Evolutionary conservation across 2,329 filamentous ascomycete genomes (phyloP).

Genomic region (Ascosphaera acerosa): DNA sequence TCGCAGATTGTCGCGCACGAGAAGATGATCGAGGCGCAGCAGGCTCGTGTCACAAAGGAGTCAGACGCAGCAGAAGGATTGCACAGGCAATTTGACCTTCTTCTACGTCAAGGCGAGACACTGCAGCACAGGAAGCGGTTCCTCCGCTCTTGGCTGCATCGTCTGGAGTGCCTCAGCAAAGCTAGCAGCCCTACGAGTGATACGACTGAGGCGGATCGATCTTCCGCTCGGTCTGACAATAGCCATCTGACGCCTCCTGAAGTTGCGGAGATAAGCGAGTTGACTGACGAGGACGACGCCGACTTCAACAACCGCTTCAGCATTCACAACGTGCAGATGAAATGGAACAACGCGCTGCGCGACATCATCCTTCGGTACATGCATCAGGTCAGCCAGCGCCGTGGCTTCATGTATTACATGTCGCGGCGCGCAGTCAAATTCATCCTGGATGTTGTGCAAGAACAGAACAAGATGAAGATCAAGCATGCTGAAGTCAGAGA

Average conservation of each 20-base stretch:
- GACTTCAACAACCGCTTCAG: constrained; percentile 98
- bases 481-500: constrained; percentile 14
- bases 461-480: constrained; percentile 52
- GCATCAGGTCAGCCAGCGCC: constrained; percentile 84
- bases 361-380: constrained; percentile 96
- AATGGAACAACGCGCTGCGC: constrained; percentile 90
- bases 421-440: constrained; percentile 91
- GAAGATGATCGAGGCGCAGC: constrained; percentile 46
- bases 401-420: constrained; percentile 94
- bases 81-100: constrained; percentile 22
- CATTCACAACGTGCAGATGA: constrained; percentile 88
- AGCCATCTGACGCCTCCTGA: constrained; percentile 10
- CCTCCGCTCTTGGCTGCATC: constrained; percentile 30
- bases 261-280: constrained; percentile 6
- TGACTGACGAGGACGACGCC: constrained; percentile 49
- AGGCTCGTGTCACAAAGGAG: constrained; percentile 34
- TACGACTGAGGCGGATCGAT: constrained; percentile 13
- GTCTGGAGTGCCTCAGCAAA: constrained; percentile 25
- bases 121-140: constrained; percentile 33
- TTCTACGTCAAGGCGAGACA: constrained; percentile 30
- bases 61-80: constrained; percentile 23
- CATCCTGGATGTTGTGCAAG: constrained; percentile 89
- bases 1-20: constrained; percentile 54
- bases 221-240: constrained; percentile 6
- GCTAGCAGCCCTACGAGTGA: constrained; percentile 18